phyloP scores from a whole-genome alignment of 345 rosid species.

The Lumnitzera racemosa region DNA sequence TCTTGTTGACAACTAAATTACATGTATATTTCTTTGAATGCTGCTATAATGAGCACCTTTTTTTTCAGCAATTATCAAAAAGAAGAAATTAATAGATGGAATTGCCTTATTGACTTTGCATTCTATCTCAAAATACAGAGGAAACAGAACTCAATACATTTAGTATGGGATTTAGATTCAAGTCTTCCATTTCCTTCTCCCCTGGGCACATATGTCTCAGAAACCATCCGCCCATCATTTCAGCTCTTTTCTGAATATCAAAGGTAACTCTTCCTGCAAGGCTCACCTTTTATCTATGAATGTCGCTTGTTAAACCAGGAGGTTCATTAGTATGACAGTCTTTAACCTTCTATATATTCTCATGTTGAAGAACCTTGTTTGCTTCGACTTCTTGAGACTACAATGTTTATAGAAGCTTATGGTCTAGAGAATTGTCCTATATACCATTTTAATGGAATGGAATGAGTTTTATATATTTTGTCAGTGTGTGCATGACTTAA shows the following conservation, averaged over 20 bases:
- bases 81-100: neutral
- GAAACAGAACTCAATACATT: conserved; percentile 32
- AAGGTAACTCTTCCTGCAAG: conserved; percentile 31
- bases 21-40: neutral
- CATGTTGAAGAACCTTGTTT: no score
- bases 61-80: no score
- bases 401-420: no score
- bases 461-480: no score
- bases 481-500: no score
- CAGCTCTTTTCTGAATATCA: conserved; percentile 66
- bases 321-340: no score
- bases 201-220: conserved; percentile 45
- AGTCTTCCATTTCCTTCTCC: conserved; percentile 74
- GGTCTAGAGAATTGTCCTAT: no score
- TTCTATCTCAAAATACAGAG: conserved; percentile 22
- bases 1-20: neutral
- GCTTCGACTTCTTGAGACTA: no score
- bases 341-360: no score
- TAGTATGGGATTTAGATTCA: conserved; percentile 90
- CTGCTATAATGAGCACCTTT: neutral
- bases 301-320: no score
- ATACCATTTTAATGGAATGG: no score
- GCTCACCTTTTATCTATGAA: neutral
- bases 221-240: conserved; percentile 66
- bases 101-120: neutral